Evolutionary conservation across 2,329 filamentous ascomycete species (phyloP).

Genomic region (Coniochaeta pulveracea): DNA sequence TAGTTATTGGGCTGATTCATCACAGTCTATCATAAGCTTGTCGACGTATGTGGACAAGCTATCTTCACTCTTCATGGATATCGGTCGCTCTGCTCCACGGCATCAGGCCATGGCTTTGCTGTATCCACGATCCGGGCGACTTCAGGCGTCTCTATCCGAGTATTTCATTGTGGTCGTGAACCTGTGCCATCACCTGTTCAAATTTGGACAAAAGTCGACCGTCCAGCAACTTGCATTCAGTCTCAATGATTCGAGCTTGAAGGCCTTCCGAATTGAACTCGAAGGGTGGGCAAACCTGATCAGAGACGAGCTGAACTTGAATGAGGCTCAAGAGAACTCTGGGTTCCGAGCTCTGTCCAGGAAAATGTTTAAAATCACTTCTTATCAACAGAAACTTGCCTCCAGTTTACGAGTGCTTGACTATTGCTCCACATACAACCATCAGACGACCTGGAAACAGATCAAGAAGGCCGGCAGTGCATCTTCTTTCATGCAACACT

Average conservation of each 20-base stretch:
- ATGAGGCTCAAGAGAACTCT: slow-evolving; percentile 16
- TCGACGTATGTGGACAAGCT: slow-evolving; percentile 25
- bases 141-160: slow-evolving; percentile 24
- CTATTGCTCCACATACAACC: slow-evolving; percentile 27
- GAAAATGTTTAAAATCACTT: too few species aligned
- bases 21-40: slow-evolving; percentile 18
- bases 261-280: slow-evolving; percentile 20
- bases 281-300: slow-evolving; percentile 22
- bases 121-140: slow-evolving; percentile 23
- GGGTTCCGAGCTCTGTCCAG: too few species aligned
- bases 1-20: slow-evolving; percentile 6
- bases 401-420: slow-evolving; percentile 18
- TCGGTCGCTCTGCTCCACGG: slow-evolving; percentile 26
- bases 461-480: slow-evolving; percentile 26
- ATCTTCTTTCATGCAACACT: slow-evolving; percentile 10
- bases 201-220: slow-evolving; percentile 19
- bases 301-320: slow-evolving; percentile 19
- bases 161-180: slow-evolving; percentile 28
- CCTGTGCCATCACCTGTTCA: slow-evolving; percentile 23
- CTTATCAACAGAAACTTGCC: slow-evolving; percentile 2
- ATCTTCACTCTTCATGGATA: slow-evolving; percentile 26
- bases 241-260: slow-evolving; percentile 20
- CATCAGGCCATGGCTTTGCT: slow-evolving; percentile 25
- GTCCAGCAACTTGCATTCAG: slow-evolving; percentile 19
- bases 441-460: slow-evolving; percentile 28